Conservation (phyloP, 805 yeast genomes). For the Metschnikowia noctiluminum region DNA sequence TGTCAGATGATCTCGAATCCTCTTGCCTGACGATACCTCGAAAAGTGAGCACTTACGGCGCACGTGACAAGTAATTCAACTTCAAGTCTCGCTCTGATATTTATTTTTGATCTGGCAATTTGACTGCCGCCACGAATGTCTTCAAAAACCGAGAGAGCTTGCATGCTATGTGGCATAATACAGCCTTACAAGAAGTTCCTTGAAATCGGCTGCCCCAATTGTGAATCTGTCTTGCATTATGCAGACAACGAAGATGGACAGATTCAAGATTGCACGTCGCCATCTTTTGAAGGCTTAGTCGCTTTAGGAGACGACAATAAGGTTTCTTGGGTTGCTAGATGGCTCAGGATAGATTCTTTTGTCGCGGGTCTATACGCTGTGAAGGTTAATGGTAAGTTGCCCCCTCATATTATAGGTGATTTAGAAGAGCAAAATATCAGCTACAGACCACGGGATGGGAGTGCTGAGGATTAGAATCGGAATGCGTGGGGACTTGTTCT, state of each 20-base stretch:
- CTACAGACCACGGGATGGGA: slow-evolving; percentile 94
- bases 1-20: too few species aligned
- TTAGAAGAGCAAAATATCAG: slow-evolving; percentile 71
- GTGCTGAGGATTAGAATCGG: slow-evolving; percentile 53
- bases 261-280: slow-evolving; percentile 90
- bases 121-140: slow-evolving; percentile 30
- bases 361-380: slow-evolving; percentile 92
- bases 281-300: slow-evolving; percentile 91
- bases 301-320: slow-evolving; percentile 79
- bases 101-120: not conserved
- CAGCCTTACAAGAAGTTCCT: slow-evolving; percentile 72
- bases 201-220: slow-evolving; percentile 91
- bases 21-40: too few species aligned
- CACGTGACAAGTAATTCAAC: not conserved
- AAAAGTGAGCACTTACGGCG: not conserved
- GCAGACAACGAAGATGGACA: slow-evolving; percentile 77
- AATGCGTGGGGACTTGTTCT: not conserved
- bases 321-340: slow-evolving; percentile 92
- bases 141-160: slow-evolving; percentile 80
- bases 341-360: slow-evolving; percentile 89
- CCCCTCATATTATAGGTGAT: slow-evolving; percentile 76
- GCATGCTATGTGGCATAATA: slow-evolving; percentile 94
- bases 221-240: slow-evolving; percentile 81
- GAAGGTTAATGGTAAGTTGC: slow-evolving; percentile 85
- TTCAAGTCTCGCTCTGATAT: not conserved